These are phyloP conservation scores for Pestalotiopsis sp. DNA, from an alignment of 2,329 filamentous ascomycete genomes.

Conservation along the genomic window DNA sequence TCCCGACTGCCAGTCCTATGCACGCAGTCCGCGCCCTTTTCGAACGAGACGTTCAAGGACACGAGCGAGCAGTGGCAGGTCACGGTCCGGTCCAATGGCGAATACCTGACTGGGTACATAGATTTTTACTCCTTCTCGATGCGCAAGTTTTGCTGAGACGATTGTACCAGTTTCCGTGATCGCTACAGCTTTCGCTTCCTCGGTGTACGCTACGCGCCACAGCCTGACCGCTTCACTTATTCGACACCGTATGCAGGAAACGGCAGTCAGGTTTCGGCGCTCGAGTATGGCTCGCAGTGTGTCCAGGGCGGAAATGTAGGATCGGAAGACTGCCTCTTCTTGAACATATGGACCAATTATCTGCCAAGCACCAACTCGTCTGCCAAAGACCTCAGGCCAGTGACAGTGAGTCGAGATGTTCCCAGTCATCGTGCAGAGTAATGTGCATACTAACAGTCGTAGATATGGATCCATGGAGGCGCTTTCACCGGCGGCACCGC, in stretches of 20 bases:
- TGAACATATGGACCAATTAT: slow-evolving; percentile 47
- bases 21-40: slow-evolving; percentile 44
- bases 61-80: slow-evolving; percentile 37
- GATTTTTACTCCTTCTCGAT: background rate
- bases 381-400: slow-evolving; percentile 32
- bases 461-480: slow-evolving; percentile 49
- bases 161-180: slow-evolving; percentile 23
- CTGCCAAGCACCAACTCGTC: slow-evolving; percentile 31
- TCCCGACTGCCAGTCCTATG: slow-evolving; percentile 38
- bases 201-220: slow-evolving; percentile 47
- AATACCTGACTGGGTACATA: slow-evolving; percentile 36
- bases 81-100: slow-evolving; percentile 38
- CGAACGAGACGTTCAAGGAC: slow-evolving; percentile 32
- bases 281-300: slow-evolving; percentile 39
- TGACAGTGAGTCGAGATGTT: slow-evolving; percentile 20
- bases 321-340: slow-evolving; percentile 47
- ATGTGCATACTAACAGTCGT: background rate
- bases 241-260: slow-evolving; percentile 38
- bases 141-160: background rate
- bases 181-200: slow-evolving; percentile 47
- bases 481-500: slow-evolving; percentile 53
- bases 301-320: slow-evolving; percentile 36
- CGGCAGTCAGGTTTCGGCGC: slow-evolving; percentile 33
- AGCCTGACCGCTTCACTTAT: slow-evolving; percentile 47
- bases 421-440: no score